phyloP scores from a whole-genome alignment of 352 stramenopile genomes.

The Thraustochytrium sp. region DNA sequence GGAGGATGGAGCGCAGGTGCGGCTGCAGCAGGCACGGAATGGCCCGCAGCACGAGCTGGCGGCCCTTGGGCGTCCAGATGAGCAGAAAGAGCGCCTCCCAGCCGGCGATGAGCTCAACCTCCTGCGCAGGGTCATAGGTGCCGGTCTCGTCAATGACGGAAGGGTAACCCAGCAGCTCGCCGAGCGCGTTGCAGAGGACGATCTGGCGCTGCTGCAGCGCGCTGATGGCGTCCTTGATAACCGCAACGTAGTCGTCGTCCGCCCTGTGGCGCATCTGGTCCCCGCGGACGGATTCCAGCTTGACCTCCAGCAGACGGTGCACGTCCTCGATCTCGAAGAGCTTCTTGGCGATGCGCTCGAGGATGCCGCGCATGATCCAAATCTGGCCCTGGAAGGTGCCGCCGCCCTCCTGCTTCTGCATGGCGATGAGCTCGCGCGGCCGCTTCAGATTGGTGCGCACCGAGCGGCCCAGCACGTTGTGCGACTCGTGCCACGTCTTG shows the following conservation, averaged over 20 bases:
- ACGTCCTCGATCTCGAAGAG: slow-evolving; percentile 37
- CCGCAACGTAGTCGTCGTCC: background rate
- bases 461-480: slow-evolving; percentile 20
- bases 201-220: slow-evolving; percentile 32
- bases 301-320: background rate
- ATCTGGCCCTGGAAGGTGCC: background rate
- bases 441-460: slow-evolving; percentile 36
- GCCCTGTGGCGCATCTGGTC: background rate
- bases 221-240: background rate
- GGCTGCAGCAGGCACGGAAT: slow-evolving; percentile 35
- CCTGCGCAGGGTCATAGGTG: background rate
- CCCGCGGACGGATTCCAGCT: background rate
- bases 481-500: background rate
- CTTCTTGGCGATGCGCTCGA: background rate
- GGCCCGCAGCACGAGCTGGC: slow-evolving; percentile 24
- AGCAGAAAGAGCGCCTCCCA: slow-evolving; percentile 35
- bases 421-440: slow-evolving; percentile 32
- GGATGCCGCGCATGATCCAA: slow-evolving; percentile 15
- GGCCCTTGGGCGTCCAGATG: slow-evolving; percentile 38
- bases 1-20: slow-evolving; percentile 8
- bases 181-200: slow-evolving; percentile 30
- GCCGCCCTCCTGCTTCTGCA: background rate
- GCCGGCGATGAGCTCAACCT: slow-evolving; percentile 25
- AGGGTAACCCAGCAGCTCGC: slow-evolving; percentile 10
- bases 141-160: slow-evolving; percentile 9